These are phyloP conservation scores for Fusarium longipes DNA, from an alignment of 2,329 filamentous ascomycete genomes.

Conservation along the genomic window DNA sequence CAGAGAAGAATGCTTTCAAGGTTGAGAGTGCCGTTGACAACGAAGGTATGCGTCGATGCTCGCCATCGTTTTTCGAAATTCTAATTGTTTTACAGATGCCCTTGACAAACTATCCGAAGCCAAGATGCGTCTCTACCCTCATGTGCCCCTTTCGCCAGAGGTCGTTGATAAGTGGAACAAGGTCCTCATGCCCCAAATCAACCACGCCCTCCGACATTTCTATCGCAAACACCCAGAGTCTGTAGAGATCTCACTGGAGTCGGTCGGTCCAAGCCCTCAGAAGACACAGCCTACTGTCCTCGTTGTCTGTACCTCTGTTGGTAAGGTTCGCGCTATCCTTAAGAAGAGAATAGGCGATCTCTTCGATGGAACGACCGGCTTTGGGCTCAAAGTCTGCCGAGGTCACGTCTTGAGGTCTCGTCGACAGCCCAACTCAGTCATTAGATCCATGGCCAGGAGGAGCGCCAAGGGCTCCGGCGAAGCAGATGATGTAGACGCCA, in stretches of 20 bases:
- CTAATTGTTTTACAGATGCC: slow-evolving; percentile 36
- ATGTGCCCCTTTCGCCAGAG: slow-evolving; percentile 67
- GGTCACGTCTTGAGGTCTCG: slow-evolving; percentile 74
- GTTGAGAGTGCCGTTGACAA: slow-evolving; percentile 22
- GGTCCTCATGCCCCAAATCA: slow-evolving; percentile 77
- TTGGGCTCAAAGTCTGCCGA: slow-evolving; percentile 76
- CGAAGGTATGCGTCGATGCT: slow-evolving; percentile 31
- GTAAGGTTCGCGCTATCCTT: slow-evolving; percentile 76
- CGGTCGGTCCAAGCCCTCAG: slow-evolving; percentile 74
- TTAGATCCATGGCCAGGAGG: slow-evolving; percentile 49
- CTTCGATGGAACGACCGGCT: slow-evolving; percentile 72
- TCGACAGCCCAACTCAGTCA: slow-evolving; percentile 51
- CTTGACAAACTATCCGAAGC: slow-evolving; percentile 46
- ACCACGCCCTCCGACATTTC: slow-evolving; percentile 75
- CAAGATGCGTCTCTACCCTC: slow-evolving; percentile 69
- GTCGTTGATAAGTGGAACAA: slow-evolving; percentile 78
- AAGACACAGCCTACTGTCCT: slow-evolving; percentile 78
- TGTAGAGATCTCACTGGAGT: slow-evolving; percentile 81
- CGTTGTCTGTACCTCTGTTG: slow-evolving; percentile 80
- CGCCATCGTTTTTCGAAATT: neutral
- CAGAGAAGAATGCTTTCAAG: slow-evolving; percentile 8
- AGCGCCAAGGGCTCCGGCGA: slow-evolving; percentile 53
- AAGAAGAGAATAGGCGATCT: slow-evolving; percentile 73
- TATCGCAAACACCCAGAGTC: slow-evolving; percentile 80
- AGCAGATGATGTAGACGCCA: slow-evolving; percentile 55